Evolutionary conservation across 1,139 yeast genomes (phyloP).

Genomic region (Kodamaea arcana): DNA sequence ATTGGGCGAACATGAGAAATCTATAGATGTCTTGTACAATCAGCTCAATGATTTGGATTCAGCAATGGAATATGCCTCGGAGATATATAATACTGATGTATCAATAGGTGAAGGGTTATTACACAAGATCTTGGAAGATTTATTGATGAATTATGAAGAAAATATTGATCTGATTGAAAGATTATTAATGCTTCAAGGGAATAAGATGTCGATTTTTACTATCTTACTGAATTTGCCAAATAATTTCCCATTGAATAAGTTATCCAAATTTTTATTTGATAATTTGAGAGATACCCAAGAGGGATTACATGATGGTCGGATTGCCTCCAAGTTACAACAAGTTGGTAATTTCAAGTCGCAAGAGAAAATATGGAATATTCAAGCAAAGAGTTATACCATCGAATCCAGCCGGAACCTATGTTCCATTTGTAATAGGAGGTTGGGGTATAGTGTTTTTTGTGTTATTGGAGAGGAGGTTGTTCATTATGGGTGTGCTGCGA

Average conservation of each 20-base stretch:
- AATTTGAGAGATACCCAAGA: slow-evolving; percentile 37
- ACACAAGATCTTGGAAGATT: slow-evolving; percentile 37
- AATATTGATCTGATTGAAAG: slow-evolving; percentile 38
- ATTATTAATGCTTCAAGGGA: slow-evolving; percentile 46
- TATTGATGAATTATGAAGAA: slow-evolving; percentile 28
- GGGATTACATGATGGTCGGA: slow-evolving; percentile 21
- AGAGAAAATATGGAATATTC: slow-evolving; percentile 32
- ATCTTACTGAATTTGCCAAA: slow-evolving; percentile 53
- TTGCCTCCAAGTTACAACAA: slow-evolving; percentile 33
- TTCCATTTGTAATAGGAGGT: slow-evolving; percentile 52
- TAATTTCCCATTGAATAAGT: slow-evolving; percentile 39
- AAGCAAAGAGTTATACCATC: slow-evolving; percentile 34
- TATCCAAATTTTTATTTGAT: slow-evolving; percentile 44
- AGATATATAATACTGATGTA: slow-evolving; percentile 38
- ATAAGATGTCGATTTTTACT: slow-evolving; percentile 48
- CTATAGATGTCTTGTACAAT: slow-evolving; percentile 59
- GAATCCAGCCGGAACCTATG: slow-evolving; percentile 45
- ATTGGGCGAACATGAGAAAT: slow-evolving; percentile 59
- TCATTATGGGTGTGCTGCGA: slow-evolving; percentile 61
- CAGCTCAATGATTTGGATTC: slow-evolving; percentile 54
- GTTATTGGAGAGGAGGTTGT: slow-evolving; percentile 51
- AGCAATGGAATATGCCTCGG: slow-evolving; percentile 61
- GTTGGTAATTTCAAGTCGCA: slow-evolving; percentile 34
- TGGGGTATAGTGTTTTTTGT: slow-evolving; percentile 62
- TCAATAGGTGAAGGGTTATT: slow-evolving; percentile 35